These are phyloP conservation scores for Rhodocollybia butyracea DNA, from an alignment of 768 basidiomycete species.

Conservation along the genomic window DNA sequence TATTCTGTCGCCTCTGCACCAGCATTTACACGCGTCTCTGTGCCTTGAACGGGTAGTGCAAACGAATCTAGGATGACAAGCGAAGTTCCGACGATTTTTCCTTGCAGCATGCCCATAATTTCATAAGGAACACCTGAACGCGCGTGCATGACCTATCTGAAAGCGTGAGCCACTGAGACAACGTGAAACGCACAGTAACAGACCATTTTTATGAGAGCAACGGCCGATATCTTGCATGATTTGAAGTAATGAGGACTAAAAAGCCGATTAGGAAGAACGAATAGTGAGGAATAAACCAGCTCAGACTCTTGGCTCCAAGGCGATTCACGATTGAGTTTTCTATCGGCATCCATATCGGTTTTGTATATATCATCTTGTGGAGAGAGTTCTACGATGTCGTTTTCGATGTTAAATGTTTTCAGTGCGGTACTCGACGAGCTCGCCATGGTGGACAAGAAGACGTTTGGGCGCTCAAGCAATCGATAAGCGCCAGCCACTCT, in stretches of 20 bases:
- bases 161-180: background rate
- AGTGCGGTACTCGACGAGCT: slow-evolving; percentile 51
- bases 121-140: slow-evolving; percentile 96
- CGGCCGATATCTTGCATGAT: slow-evolving; percentile 90
- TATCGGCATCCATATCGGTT: slow-evolving; percentile 69
- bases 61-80: slow-evolving; percentile 94
- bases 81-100: slow-evolving; percentile 79
- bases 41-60: slow-evolving; percentile 95
- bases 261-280: slow-evolving; percentile 9
- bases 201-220: slow-evolving; percentile 95
- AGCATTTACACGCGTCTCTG: slow-evolving; percentile 97
- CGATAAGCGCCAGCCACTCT: too few relatives aligned
- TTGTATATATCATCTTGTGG: slow-evolving; percentile 79
- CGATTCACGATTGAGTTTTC: slow-evolving; percentile 57
- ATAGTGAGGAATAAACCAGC: background rate
- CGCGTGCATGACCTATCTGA: slow-evolving; percentile 92
- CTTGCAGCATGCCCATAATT: slow-evolving; percentile 99
- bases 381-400: slow-evolving; percentile 67
- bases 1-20: slow-evolving; percentile 95
- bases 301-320: slow-evolving; percentile 90
- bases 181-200: background rate
- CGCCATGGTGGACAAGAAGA: background rate
- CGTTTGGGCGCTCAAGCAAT: too few relatives aligned
- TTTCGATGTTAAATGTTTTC: slow-evolving; percentile 69
- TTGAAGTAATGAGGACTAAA: slow-evolving; percentile 78